These are phyloP conservation scores for Diaporthe vaccinii DNA, from an alignment of 2,329 filamentous ascomycete species.

Conservation along the genomic window DNA sequence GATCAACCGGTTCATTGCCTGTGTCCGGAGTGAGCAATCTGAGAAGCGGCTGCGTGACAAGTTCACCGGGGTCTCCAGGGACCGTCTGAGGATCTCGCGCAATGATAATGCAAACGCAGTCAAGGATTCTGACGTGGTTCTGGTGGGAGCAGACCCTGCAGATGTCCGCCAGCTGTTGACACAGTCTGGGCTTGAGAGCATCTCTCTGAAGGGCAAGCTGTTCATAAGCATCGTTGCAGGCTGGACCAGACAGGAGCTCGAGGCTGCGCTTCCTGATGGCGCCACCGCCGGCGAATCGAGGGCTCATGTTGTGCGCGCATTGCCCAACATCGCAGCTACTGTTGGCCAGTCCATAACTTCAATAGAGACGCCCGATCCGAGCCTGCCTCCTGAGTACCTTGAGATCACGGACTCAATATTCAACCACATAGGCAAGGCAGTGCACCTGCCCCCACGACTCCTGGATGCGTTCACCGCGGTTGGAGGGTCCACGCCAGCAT, in stretches of 20 bases:
- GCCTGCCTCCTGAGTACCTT: conserved; percentile 43
- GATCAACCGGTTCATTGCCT: conserved; percentile 49
- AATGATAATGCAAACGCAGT: conserved; percentile 53
- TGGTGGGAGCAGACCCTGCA: conserved; percentile 62
- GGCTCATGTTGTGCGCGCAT: conserved; percentile 48
- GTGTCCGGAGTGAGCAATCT: conserved; percentile 49
- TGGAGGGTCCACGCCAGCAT: conserved; percentile 71
- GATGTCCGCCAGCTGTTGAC: conserved; percentile 56
- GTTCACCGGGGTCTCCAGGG: conserved; percentile 39
- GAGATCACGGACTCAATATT: conserved; percentile 62
- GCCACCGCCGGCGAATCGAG: conserved; percentile 24
- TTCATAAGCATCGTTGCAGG: conserved; percentile 66
- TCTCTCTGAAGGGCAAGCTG: conserved; percentile 58
- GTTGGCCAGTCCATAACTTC: conserved; percentile 51
- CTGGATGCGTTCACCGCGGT: conserved; percentile 72
- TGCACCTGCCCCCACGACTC: conserved; percentile 61
- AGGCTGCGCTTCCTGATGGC: conserved; percentile 52
- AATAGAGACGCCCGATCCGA: conserved; percentile 48
- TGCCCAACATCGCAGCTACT: conserved; percentile 53
- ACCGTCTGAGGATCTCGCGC: conserved; percentile 3
- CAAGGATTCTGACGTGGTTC: conserved; percentile 54
- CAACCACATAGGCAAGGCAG: conserved; percentile 65
- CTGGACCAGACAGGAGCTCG: conserved; percentile 58
- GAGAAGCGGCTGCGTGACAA: conserved; percentile 42
- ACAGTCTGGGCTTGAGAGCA: conserved; percentile 51